Percentiles rank a stretch among this genome's conserved stretches.
phyloP scores from a whole-genome alignment of 768 basidiomycete genomes.

The Amanita subjunquillea region DNA sequence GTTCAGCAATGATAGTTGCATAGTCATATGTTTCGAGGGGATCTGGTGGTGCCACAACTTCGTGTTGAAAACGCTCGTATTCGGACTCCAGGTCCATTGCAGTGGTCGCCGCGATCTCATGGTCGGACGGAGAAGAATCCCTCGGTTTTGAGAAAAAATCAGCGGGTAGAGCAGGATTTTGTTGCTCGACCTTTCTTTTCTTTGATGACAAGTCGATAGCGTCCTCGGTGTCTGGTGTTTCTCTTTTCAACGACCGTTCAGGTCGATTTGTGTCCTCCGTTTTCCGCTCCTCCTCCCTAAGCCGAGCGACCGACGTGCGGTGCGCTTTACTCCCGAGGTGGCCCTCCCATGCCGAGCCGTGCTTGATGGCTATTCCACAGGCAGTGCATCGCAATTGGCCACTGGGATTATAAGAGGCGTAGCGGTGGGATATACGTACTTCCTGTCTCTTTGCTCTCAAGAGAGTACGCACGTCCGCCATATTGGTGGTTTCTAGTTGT shows the following conservation, averaged over 20 bases:
- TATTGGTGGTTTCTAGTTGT: constrained; percentile 16
- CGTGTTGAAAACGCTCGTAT: constrained; percentile 51
- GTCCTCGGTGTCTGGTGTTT: constrained; percentile 14
- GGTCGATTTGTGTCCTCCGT: constrained; percentile 22
- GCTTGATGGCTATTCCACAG: constrained; percentile 56
- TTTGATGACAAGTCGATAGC: constrained; percentile 6
- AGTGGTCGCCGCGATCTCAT: constrained; percentile 27
- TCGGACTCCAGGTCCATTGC: constrained; percentile 59
- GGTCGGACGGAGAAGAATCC: constrained; percentile 31
- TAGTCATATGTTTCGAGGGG: constrained; percentile 45
- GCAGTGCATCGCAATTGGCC: constrained; percentile 65
- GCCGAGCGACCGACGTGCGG: constrained; percentile 50
- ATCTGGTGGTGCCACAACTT: constrained; percentile 40
- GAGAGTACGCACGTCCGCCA: constrained; percentile 76
- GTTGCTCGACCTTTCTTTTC: constrained; percentile 8
- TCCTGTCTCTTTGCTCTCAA: constrained; percentile 80
- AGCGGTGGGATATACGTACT: constrained; percentile 58
- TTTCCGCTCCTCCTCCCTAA: constrained; percentile 43
- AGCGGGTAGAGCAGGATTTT: constrained; percentile 33
- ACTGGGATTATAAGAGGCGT: constrained; percentile 53
- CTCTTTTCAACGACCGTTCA: constrained; percentile 17
- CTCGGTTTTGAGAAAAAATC: constrained; percentile 79
- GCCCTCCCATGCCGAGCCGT: constrained; percentile 80
- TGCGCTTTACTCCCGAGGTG: constrained; percentile 78
- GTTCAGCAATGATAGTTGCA: constrained; percentile 66